Percentiles rank a stretch among this genome's conserved stretches.
Conservation (phyloP, 2,329 filamentous ascomycete species). For the Penicillium sp. region DNA sequence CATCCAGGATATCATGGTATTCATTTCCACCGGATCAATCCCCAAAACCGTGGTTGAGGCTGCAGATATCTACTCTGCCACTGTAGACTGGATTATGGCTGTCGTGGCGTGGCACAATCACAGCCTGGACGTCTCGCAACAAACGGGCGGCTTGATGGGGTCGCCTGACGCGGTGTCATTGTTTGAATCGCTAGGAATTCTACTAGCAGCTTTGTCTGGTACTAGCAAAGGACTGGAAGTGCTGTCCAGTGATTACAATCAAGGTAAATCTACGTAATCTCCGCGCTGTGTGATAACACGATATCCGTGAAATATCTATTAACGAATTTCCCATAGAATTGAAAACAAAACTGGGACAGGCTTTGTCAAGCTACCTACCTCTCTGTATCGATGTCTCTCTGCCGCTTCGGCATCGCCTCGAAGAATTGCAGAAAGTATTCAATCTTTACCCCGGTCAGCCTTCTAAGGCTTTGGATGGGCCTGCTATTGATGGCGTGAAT, state of each 20-base stretch:
- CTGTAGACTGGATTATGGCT: slow-evolving; percentile 41
- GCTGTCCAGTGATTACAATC: slow-evolving; percentile 34
- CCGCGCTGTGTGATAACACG: not conserved
- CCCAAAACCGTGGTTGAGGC: slow-evolving; percentile 33
- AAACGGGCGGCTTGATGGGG: slow-evolving; percentile 31
- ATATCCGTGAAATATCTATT: not conserved
- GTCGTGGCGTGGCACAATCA: slow-evolving; percentile 37
- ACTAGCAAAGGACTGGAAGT: slow-evolving; percentile 37
- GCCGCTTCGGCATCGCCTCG: slow-evolving; percentile 39
- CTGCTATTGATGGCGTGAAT: slow-evolving; percentile 43
- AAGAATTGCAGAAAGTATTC: slow-evolving; percentile 43
- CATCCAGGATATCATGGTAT: slow-evolving; percentile 43
- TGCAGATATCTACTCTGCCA: slow-evolving; percentile 32
- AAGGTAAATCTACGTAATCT: slow-evolving; percentile 26
- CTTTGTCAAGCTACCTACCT: slow-evolving; percentile 40
- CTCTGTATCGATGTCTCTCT: slow-evolving; percentile 41
- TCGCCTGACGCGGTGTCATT: slow-evolving; percentile 40
- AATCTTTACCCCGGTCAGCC: slow-evolving; percentile 42
- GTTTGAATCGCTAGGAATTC: slow-evolving; percentile 44
- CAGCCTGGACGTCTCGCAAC: slow-evolving; percentile 26
- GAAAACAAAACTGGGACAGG: slow-evolving; percentile 39
- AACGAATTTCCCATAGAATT: slow-evolving; percentile 25
- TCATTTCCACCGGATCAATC: slow-evolving; percentile 35
- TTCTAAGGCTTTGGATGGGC: slow-evolving; percentile 44
- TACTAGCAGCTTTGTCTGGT: slow-evolving; percentile 40